A percentile compares a stretch with the other conserved stretches of the same genome.
These are phyloP conservation scores for Neofusicoccum kwambonambiense DNA, from an alignment of 2,329 filamentous ascomycete genomes.

Conservation along the genomic window DNA sequence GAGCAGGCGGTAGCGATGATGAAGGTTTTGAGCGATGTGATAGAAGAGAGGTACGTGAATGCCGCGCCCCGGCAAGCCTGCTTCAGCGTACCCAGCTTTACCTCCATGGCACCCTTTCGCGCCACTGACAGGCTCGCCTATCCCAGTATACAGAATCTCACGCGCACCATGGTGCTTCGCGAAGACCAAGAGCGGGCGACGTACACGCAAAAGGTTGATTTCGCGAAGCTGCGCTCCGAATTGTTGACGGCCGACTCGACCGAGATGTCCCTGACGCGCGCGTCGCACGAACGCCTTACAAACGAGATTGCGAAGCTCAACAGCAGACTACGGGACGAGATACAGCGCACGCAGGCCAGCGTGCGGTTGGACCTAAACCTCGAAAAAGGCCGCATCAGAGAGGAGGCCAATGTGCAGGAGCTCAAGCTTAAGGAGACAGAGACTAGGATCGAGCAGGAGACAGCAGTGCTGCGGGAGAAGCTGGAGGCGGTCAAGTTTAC, in stretches of 20 bases:
- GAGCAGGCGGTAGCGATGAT: slow-evolving; percentile 97
- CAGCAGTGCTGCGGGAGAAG: slow-evolving; percentile 83
- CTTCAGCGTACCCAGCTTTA: background rate
- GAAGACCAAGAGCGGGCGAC: slow-evolving; percentile 84
- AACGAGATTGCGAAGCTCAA: slow-evolving; percentile 95
- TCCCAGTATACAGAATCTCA: slow-evolving; percentile 86
- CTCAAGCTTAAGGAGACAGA: slow-evolving; percentile 99
- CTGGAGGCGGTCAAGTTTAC: slow-evolving; percentile 97
- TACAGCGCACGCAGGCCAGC: slow-evolving; percentile 88
- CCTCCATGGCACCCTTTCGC: background rate
- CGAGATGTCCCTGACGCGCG: slow-evolving; percentile 82
- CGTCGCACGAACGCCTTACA: slow-evolving; percentile 85
- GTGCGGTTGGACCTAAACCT: slow-evolving; percentile 91
- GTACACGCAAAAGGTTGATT: slow-evolving; percentile 89
- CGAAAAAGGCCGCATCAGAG: slow-evolving; percentile 92
- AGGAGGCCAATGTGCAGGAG: slow-evolving; percentile 95
- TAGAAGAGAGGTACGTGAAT: slow-evolving; percentile 75
- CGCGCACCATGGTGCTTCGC: slow-evolving; percentile 93
- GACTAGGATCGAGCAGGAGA: slow-evolving; percentile 97
- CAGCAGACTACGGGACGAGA: slow-evolving; percentile 85
- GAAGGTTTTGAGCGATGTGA: slow-evolving; percentile 93
- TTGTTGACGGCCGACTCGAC: slow-evolving; percentile 88
- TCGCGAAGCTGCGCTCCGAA: slow-evolving; percentile 93
- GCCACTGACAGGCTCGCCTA: background rate
- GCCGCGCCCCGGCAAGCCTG: background rate